phyloP scores from a whole-genome alignment of 2,329 filamentous ascomycete genomes.

The Chrysoporthe deuterocubensis region DNA sequence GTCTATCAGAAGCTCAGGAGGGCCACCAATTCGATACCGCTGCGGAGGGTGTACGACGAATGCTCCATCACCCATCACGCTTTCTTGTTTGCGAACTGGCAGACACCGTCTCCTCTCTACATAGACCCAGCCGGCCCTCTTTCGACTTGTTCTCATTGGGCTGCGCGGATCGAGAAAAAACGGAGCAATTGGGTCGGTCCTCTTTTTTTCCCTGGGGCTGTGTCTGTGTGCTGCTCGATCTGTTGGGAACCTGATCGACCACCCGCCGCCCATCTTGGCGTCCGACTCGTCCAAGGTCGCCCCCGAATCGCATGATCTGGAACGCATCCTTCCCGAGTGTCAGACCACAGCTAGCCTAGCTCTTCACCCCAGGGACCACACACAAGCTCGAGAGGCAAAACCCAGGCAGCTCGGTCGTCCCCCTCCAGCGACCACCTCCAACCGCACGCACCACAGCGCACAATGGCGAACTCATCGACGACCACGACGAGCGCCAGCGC shows the following conservation, averaged over 20 bases:
- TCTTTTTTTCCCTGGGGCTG: slow-evolving; percentile 1
- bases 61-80: neutral
- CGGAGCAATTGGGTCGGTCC: slow-evolving; percentile 11
- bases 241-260: slow-evolving; percentile 17
- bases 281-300: slow-evolving; percentile 24
- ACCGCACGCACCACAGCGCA: slow-evolving; percentile 9
- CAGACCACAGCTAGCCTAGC: slow-evolving; percentile 21
- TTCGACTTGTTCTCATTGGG: neutral
- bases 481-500: slow-evolving; percentile 33
- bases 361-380: neutral
- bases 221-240: slow-evolving; percentile 1
- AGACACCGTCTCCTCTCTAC: neutral
- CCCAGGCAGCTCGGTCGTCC: neutral
- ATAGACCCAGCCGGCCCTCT: neutral
- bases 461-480: slow-evolving; percentile 37
- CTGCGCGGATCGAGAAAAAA: neutral
- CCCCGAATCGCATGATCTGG: slow-evolving; percentile 28
- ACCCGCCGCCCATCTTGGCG: slow-evolving; percentile 15
- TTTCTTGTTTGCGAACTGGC: neutral
- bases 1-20: neutral
- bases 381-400: neutral
- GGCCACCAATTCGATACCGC: neutral
- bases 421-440: neutral
- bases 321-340: slow-evolving; percentile 22
- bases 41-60: neutral